Conservation (phyloP, 2,329 filamentous ascomycete genomes). For the Massarina eburnea region DNA sequence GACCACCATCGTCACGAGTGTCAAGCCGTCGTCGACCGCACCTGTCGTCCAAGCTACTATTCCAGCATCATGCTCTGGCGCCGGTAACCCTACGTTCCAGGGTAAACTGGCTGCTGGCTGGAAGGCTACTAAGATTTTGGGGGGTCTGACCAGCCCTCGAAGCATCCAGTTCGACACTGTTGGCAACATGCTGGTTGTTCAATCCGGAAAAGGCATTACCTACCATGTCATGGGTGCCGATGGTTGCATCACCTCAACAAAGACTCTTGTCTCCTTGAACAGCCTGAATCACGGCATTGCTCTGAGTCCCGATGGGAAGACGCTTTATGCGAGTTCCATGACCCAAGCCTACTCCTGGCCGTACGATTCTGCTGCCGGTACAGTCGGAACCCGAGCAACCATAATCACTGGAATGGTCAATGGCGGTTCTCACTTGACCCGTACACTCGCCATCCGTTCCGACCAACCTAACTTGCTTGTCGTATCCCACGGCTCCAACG, state of each 20-base stretch:
- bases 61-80: constrained; percentile 33
- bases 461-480: constrained; percentile 59
- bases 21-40: constrained; percentile 16
- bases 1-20: constrained; percentile 26
- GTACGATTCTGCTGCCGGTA: constrained; percentile 58
- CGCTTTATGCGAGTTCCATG: constrained; percentile 57
- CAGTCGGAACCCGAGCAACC: constrained; percentile 54
- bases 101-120: constrained; percentile 30
- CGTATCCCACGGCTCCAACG: constrained; percentile 64
- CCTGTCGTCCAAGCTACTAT: constrained; percentile 23
- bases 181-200: constrained; percentile 39
- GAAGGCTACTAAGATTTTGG: constrained; percentile 36
- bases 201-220: constrained; percentile 37
- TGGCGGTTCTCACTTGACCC: constrained; percentile 61
- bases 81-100: constrained; percentile 25
- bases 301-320: constrained; percentile 49
- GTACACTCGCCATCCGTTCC: constrained; percentile 64
- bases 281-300: constrained; percentile 55
- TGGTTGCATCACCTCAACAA: constrained; percentile 34
- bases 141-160: constrained; percentile 33
- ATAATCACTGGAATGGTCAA: constrained; percentile 62
- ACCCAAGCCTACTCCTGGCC: constrained; percentile 63
- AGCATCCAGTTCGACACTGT: constrained; percentile 34
- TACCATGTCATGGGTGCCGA: constrained; percentile 30
- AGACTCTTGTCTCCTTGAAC: constrained; percentile 34